Evolutionary conservation across 108 stramenopile genomes (phyloP), one percentile per base, ranked within the genome.

Genomic region (Chaetoceros tenuissimus): DNA sequence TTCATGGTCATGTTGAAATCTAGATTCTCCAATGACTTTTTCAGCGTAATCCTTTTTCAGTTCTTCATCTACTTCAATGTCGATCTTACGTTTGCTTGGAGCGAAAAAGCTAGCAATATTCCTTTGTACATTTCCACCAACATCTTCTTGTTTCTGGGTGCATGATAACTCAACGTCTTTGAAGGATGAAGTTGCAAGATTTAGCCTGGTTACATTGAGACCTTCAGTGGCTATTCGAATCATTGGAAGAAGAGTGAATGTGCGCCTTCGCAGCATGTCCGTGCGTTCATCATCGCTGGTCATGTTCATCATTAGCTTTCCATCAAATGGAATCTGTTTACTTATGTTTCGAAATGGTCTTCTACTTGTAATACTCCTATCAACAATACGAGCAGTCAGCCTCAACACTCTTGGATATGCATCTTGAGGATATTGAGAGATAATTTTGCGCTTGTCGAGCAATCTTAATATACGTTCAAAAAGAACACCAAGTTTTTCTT

Each of bases 321-420:
- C 72, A 50, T 71, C 63, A 43, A 78, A 56, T 2, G 24, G 3
- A 13, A 31, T 19, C 51, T 81, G 80, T 49, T 71, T 70, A 48
- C 72, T 76, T 24, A 28, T 67, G 2, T 71, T 75, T 7, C 61
- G 55, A 50, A 68, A 69, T 2, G 71, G 74, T 10, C 73, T 57
- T 51, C 73, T 48, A 25, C 24, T 57, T 48, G 47, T 3, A 28
- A 25, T 27, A 13, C 29, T 65, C 8, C 31, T 5, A 28, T 73
- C 71, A 10, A 78, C 51, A 21, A 72, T 21, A 31, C 80, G 76
- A 51, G 64, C 64, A 10, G 76, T 73, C 1, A 77, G 24, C 19
- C 73, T 62, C 13, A 81, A 21, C 0, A 73, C 75, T 7, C 61
- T 67, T 17, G 80, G 80, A 53, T 57, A 75, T 0, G 76, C 73